Conservation (phyloP, 2,329 filamentous ascomycete genomes). For the Dichotomopilus funicola region DNA sequence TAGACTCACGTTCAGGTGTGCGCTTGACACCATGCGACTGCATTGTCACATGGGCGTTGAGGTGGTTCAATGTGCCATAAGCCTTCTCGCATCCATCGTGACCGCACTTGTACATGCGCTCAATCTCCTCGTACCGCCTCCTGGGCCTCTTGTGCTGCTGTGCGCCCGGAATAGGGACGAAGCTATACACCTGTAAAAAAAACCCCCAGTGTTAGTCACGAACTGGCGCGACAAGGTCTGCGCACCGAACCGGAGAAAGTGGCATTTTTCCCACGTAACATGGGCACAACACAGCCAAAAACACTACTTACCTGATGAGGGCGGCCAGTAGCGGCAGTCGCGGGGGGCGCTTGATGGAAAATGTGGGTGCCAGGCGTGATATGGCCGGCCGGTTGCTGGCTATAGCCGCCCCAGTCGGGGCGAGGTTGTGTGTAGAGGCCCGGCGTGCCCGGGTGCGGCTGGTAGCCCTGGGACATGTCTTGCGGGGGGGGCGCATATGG, state of each 20-base stretch:
- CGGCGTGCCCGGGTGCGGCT: slow-evolving; percentile 46
- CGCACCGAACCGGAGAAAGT: background rate
- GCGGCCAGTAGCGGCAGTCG: slow-evolving; percentile 48
- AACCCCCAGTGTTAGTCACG: background rate
- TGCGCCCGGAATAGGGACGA: slow-evolving; percentile 92
- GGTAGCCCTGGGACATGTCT: slow-evolving; percentile 78
- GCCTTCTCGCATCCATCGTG: slow-evolving; percentile 99
- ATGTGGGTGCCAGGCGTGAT: slow-evolving; percentile 48
- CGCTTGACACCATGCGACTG: slow-evolving; percentile 92
- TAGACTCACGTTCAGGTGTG: slow-evolving; percentile 82
- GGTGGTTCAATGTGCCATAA: slow-evolving; percentile 92
- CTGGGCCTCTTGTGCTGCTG: slow-evolving; percentile 96
- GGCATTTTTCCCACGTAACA: background rate
- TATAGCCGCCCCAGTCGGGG: slow-evolving; percentile 69
- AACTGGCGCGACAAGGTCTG: background rate
- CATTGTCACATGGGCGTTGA: slow-evolving; percentile 99
- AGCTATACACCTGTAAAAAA: slow-evolving; percentile 75
- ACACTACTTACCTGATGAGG: slow-evolving; percentile 46
- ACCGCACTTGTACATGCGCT: slow-evolving; percentile 99
- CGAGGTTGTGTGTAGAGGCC: slow-evolving; percentile 63
- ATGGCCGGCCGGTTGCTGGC: slow-evolving; percentile 44
- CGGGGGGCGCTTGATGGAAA: slow-evolving; percentile 50
- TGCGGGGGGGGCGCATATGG: slow-evolving; percentile 76
- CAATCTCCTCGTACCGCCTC: slow-evolving; percentile 93
- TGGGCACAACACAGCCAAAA: background rate